Conservation (phyloP, 1,284 basidiomycete species). For the Ceratobasidium sp. region DNA sequence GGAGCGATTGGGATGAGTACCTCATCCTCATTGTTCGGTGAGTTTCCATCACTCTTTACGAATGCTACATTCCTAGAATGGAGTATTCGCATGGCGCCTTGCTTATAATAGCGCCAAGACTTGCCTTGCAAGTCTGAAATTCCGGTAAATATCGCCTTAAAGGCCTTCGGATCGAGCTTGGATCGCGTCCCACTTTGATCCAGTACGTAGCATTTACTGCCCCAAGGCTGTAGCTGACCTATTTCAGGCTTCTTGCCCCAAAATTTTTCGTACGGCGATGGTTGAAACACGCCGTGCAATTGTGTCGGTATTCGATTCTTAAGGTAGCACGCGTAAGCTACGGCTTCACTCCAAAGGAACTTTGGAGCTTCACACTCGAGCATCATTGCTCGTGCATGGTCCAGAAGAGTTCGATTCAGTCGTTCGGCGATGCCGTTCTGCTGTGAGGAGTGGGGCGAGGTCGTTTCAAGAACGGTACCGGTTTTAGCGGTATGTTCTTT, state of each 20-base stretch:
- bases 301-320: conserved; percentile 59
- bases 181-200: conserved; percentile 16
- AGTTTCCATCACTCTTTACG: neutral
- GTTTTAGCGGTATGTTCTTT: conserved; percentile 18
- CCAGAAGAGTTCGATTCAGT: conserved; percentile 56
- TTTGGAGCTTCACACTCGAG: conserved; percentile 54
- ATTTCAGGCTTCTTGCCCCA: conserved; percentile 56
- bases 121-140: conserved; percentile 31
- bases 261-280: conserved; percentile 56
- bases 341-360: conserved; percentile 16
- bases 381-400: conserved; percentile 51
- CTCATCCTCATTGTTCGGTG: no score
- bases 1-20: neutral
- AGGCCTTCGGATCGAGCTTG: conserved; percentile 3
- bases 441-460: conserved; percentile 58
- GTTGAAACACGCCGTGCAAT: conserved; percentile 51
- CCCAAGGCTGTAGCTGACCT: conserved; percentile 7
- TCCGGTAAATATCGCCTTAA: conserved; percentile 13
- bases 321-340: conserved; percentile 50
- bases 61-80: neutral
- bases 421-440: conserved; percentile 33
- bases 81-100: neutral
- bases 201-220: neutral
- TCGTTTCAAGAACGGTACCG: conserved; percentile 52
- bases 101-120: conserved; percentile 35